Conservation (phyloP, 2,329 filamentous ascomycete species). For the Pyrenophora graminea region DNA sequence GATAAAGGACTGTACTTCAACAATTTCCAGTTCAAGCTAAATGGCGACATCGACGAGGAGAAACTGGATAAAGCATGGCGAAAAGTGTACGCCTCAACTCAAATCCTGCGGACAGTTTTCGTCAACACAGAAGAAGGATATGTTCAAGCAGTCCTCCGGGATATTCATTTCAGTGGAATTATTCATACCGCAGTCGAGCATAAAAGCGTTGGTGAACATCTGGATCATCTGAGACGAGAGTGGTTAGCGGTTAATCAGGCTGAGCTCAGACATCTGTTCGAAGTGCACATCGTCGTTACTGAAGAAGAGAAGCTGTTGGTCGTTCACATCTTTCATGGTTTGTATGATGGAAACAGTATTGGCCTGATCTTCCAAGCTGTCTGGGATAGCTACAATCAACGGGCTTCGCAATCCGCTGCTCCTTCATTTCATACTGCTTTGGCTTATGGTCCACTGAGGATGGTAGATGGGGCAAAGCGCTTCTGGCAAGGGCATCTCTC, state of each 20-base stretch:
- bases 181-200: constrained; percentile 31
- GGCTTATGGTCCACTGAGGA: constrained; percentile 68
- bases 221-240: constrained; percentile 45
- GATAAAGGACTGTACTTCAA: constrained; percentile 73
- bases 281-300: constrained; percentile 52
- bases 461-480: constrained; percentile 51
- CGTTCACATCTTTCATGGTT: constrained; percentile 78
- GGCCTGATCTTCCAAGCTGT: constrained; percentile 67
- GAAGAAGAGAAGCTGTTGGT: constrained; percentile 51
- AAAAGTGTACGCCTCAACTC: constrained; percentile 54
- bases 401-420: constrained; percentile 34
- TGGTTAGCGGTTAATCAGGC: constrained; percentile 62
- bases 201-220: constrained; percentile 12
- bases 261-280: constrained; percentile 58
- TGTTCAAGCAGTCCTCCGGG: constrained; percentile 69
- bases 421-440: constrained; percentile 70
- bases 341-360: constrained; percentile 86
- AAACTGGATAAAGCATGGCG: constrained; percentile 64
- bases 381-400: constrained; percentile 54
- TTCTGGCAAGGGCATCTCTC: constrained; percentile 72
- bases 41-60: constrained; percentile 49
- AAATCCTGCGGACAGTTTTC: constrained; percentile 76
- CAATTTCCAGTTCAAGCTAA: constrained; percentile 66
- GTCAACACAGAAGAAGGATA: constrained; percentile 74
- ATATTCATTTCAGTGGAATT: constrained; percentile 27